These are phyloP conservation scores for Microbotryum scabiosae DNA, from an alignment of 1,284 basidiomycete genomes.

Conservation along the genomic window DNA sequence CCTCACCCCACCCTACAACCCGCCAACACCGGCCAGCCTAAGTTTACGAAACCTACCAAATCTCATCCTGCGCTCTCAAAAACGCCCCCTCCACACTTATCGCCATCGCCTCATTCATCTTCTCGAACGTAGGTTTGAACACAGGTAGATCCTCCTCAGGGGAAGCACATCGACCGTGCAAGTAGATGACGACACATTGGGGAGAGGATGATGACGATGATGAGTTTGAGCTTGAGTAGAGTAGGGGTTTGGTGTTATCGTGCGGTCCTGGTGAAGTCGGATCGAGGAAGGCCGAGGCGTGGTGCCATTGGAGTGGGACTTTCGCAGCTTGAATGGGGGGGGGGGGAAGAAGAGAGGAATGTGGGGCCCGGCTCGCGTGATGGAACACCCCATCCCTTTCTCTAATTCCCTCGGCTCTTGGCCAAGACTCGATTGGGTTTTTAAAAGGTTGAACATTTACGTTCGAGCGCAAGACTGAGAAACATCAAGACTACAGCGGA, in stretches of 20 bases:
- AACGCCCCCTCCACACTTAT: neutral
- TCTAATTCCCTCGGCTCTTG: no score
- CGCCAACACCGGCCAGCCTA: no score
- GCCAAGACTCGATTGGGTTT: no score
- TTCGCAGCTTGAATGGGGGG: no score
- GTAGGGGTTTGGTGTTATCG: neutral
- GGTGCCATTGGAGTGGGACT: no score
- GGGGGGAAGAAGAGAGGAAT: no score
- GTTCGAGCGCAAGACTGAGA: no score
- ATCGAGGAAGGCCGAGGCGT: neutral
- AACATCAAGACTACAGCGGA: no score
- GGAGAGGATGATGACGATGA: neutral
- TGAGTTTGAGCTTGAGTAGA: neutral
- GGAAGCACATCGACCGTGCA: neutral
- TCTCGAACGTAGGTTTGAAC: neutral
- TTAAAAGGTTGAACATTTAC: no score
- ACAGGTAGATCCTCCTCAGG: constrained; percentile 4
- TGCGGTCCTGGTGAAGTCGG: neutral
- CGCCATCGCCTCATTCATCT: neutral
- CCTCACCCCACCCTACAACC: no score
- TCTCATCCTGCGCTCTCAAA: constrained; percentile 4
- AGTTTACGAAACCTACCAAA: neutral
- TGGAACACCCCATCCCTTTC: no score
- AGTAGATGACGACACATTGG: constrained; percentile 3
- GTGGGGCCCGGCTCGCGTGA: no score